A percentile compares a stretch with the other conserved stretches of the same genome.
phyloP scores from a whole-genome alignment of 2,329 filamentous ascomycete species.

The Zasmidium angulare region DNA sequence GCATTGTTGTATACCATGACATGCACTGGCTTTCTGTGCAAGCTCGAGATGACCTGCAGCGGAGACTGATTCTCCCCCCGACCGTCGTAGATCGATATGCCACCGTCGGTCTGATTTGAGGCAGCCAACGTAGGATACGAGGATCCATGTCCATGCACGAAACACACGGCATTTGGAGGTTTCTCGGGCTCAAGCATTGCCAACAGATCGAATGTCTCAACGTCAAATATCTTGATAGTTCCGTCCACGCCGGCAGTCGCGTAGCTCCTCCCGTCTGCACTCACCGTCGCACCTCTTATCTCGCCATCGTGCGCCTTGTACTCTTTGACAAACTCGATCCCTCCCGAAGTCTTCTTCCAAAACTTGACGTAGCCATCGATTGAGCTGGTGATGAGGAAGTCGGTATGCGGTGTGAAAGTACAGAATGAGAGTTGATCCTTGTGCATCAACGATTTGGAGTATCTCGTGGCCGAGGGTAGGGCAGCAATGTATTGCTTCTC shows the following conservation, averaged over 20 bases:
- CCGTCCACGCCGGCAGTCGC: constrained; percentile 80
- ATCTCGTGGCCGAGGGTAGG: constrained; percentile 75
- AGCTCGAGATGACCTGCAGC: constrained; percentile 70
- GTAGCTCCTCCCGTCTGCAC: constrained; percentile 88
- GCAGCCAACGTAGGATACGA: constrained; percentile 83
- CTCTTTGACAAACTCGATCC: constrained; percentile 97
- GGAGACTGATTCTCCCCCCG: constrained; percentile 76
- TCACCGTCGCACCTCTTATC: constrained; percentile 79
- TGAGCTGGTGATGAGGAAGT: constrained; percentile 93
- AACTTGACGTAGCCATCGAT: constrained; percentile 97
- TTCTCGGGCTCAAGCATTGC: constrained; percentile 78
- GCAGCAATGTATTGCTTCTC: constrained; percentile 94
- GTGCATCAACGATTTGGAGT: constrained; percentile 98
- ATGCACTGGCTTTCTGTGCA: constrained; percentile 81
- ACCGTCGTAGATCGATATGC: constrained; percentile 84
- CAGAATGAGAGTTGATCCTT: constrained; percentile 89
- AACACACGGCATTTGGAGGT: constrained; percentile 77
- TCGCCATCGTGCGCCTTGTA: constrained; percentile 88
- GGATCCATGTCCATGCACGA: constrained; percentile 86
- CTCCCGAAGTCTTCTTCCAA: constrained; percentile 87
- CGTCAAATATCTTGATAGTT: constrained; percentile 74
- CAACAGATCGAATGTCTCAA: constrained; percentile 69
- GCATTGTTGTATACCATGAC: constrained; percentile 86
- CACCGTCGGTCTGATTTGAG: constrained; percentile 69
- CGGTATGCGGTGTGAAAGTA: constrained; percentile 84